Conservation (phyloP, 73 alveolate genomes). For the Blepharisma japonicum region DNA sequence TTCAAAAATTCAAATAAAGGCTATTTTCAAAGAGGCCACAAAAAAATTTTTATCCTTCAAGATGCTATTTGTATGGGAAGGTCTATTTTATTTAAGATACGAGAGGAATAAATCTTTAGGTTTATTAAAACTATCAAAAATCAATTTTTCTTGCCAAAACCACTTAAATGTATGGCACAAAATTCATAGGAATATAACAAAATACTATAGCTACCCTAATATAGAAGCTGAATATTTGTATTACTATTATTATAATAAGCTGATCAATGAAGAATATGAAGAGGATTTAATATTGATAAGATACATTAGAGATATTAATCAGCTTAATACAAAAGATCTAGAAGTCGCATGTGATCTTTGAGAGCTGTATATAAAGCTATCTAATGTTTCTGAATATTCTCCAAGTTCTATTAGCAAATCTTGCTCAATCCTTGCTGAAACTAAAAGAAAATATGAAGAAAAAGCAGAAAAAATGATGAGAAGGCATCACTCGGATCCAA, state of each 20-base stretch:
- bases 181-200: not conserved
- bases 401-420: no score
- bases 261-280: not conserved
- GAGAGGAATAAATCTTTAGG: not conserved
- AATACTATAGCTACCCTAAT: not conserved
- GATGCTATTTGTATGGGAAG: conserved; percentile 6
- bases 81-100: not conserved
- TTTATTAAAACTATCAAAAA: conserved; percentile 11
- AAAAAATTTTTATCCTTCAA: not conserved
- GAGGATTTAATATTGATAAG: not conserved
- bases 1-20: not conserved
- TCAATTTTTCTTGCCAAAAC: not conserved
- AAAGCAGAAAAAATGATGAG: not conserved
- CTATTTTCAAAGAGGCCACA: not conserved
- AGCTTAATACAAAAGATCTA: no score
- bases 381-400: no score
- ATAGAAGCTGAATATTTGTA: conserved; percentile 8
- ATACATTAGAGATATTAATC: not conserved
- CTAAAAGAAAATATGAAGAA: not conserved
- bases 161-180: not conserved
- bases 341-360: no score
- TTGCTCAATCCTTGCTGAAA: no score
- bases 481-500: no score
- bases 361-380: no score
- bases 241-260: not conserved